A percentile compares a stretch with the other conserved stretches of the same genome.
Evolutionary conservation across 2,329 filamentous ascomycete genomes (phyloP).

Genomic region (Pseudogymnoascus sp.): DNA sequence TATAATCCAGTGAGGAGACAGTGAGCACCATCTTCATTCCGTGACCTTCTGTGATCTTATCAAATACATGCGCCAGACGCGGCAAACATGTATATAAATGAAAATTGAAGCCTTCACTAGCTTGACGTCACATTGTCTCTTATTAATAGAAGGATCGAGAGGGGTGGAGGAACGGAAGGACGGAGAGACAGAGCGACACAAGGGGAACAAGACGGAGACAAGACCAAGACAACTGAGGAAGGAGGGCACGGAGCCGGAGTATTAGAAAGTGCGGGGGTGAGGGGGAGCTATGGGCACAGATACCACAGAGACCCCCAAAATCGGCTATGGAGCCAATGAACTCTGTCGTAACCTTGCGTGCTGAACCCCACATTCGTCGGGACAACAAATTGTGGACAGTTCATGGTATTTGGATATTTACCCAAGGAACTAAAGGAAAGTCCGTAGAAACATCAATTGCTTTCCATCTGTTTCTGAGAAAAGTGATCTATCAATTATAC

Average conservation of each 20-base stretch:
- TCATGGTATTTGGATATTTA: slow-evolving; percentile 6
- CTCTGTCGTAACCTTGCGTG: neutral
- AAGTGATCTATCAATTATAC: neutral
- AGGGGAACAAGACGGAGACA: neutral
- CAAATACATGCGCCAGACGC: neutral
- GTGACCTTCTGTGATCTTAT: neutral
- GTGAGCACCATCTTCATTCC: neutral
- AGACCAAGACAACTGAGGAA: neutral
- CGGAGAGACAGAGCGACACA: neutral
- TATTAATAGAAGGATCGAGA: neutral
- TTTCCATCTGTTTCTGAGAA: neutral
- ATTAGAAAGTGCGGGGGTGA: slow-evolving; percentile 1
- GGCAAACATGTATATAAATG: neutral
- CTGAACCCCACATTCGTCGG: slow-evolving; percentile 5
- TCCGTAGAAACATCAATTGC: slow-evolving; percentile 3
- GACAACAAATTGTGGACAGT: slow-evolving; percentile 6
- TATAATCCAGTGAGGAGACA: neutral
- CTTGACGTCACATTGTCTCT: neutral
- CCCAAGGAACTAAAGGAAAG: neutral
- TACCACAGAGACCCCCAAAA: neutral
- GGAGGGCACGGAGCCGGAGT: neutral
- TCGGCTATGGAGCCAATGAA: neutral
- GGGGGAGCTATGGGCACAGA: neutral
- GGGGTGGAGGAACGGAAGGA: neutral
- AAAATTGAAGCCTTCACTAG: neutral